Base-by-base conservation (phyloP, 805 yeast genomes). In the Cyberlindnera maritima region DNA sequence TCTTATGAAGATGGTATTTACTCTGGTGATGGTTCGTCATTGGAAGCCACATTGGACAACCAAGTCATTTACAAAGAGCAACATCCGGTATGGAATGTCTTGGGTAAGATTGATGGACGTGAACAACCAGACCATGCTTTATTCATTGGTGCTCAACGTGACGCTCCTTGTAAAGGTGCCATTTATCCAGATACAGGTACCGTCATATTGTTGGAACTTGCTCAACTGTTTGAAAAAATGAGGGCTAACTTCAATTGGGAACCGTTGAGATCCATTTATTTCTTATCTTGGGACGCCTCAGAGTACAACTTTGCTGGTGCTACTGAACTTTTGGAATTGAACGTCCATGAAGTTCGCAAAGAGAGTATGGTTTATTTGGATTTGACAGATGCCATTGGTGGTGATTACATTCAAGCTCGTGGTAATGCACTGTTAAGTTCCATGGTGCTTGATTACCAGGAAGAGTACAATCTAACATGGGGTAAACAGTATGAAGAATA, bases 251-350 rank as follows among this genome's bases (percentile, higher is more conserved):
- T 75, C 56, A 80, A 82, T 49, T 91, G 97, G 97, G 70, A 72
- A 39, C 97, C 98, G 0, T 64, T 89, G 34, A 76, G 98, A 62
- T 75, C 91, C 3, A 82, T 91, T 13, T 83, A 84, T 59, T 90
- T 91, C 67, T 80, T 81, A 0, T 87, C 96, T 0, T 89, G 86
- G 70, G 96, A 91, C 57, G 97, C 87, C 1, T 70, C 85, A 0
- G 81, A 83, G 50, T 89, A 85, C 58, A 90, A 90, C 61, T 68
- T 75, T 54, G 96, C 94, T 0, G 98, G 98, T 0, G 74, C 88
- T n/a, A 75, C 90, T 0, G 92, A 85, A 58, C 81, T 91, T 76
- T 72, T 83, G 7, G 87, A 85, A 55, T 68, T 72, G 32, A 75
- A 76, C 47, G 62, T 68, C n/a, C 74, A 76, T 20, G 74, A 72